Base-by-base conservation (phyloP, 228 moss, liverwort and hornwort genomes). In the Sphagnum fallax region DNA sequence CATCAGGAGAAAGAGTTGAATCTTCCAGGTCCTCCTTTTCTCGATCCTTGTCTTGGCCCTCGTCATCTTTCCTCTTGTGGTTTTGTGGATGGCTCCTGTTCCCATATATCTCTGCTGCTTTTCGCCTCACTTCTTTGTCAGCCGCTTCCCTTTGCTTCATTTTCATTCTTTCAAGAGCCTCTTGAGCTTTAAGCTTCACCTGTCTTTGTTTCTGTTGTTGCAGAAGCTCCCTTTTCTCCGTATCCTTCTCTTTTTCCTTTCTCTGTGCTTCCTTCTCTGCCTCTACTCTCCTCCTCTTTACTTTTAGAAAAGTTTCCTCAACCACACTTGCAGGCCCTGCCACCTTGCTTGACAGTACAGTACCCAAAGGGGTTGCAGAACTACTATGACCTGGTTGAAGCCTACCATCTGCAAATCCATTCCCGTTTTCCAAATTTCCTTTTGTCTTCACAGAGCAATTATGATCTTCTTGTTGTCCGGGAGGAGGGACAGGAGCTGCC, bases 241-340 rank as follows among this genome's bases (percentile, higher is more conserved):
- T 82, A 65, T 79, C 77, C 6, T 74, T 67, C 75, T 81, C 95
- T 70, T 78, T 90, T 70, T 82, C 84, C 68, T 77, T 88, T 67
- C 89, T 80, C 78, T 91, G 90, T 16, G 73, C 52, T 67, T 90
- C 92, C 74, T 83, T 90, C 79, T 92, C 90, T 47, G 85, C 85
- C 71, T 87, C 84, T 13, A 88, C 75, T 78, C 91, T 80, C 1
- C 90, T 88, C 69, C 80, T 81, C 77, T 84, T 90, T 51, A 78
- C 82, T 80, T 79, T 90, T 0, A 80, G 78, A 63, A 62, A 89
- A 14, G 81, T 83, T 74, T 96, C 89, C 61, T 88, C 83, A 10
- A 87, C 91, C 32, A 91, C 73, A 65, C 81, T 85, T 12, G 82
- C 73, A 14, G 72, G 85, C 49, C 78, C 86, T 5, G 91, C 32